Percentiles rank a stretch among this genome's conserved stretches.
phyloP scores from a whole-genome alignment of 208 protist species.

The Trypanosoma platydactyli region DNA sequence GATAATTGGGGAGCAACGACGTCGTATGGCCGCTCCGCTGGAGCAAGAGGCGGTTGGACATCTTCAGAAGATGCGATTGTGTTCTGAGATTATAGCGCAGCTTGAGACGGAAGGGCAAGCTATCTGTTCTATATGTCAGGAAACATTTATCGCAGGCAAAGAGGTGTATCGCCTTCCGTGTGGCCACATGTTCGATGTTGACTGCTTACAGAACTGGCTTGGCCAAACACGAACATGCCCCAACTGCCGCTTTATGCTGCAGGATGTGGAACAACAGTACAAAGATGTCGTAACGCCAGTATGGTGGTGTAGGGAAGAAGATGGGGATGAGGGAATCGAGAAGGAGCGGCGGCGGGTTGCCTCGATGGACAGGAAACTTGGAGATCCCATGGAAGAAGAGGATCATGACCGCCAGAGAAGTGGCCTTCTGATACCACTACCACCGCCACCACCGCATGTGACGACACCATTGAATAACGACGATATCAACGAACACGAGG shows the following conservation, averaged over 20 bases:
- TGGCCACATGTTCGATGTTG: constrained; percentile 60
- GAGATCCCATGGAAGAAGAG: too few relatives aligned
- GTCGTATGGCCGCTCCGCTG: constrained; percentile 24
- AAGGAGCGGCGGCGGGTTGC: background rate
- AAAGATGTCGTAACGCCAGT: constrained; percentile 21
- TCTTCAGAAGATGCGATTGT: constrained; percentile 18
- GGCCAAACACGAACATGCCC: constrained; percentile 44
- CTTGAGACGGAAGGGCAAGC: constrained; percentile 21
- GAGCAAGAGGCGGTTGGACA: constrained; percentile 14
- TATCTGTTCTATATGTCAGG: constrained; percentile 41
- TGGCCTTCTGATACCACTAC: too few relatives aligned
- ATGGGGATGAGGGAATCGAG: constrained; percentile 6
- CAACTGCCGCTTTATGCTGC: constrained; percentile 49
- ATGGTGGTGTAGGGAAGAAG: constrained; percentile 14
- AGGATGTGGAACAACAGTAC: constrained; percentile 32
- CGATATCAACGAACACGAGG: background rate
- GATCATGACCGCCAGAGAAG: too few relatives aligned
- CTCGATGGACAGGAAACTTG: background rate
- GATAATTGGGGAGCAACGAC: constrained; percentile 25
- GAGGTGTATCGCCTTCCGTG: constrained; percentile 65
- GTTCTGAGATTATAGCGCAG: constrained; percentile 10
- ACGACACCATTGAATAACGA: too few relatives aligned
- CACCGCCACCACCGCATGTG: too few relatives aligned
- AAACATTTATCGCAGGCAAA: constrained; percentile 23
- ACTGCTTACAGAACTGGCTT: constrained; percentile 58